These are phyloP conservation scores for Pelargonium nanum DNA, from an alignment of 345 rosid species.

Conservation along the genomic window DNA sequence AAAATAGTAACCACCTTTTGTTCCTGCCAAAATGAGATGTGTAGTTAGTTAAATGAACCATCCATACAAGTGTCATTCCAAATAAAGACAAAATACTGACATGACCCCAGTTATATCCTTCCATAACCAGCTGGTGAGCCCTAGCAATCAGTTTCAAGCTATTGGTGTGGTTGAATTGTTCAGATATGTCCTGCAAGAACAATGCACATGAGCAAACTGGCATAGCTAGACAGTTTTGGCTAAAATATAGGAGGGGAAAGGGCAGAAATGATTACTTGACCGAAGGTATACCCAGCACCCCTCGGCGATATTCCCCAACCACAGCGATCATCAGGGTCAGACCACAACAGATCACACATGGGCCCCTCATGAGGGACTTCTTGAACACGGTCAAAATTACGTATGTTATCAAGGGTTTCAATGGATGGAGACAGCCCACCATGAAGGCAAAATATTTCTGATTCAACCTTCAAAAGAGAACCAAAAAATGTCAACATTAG, in stretches of 20 bases:
- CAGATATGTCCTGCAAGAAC: slow-evolving; percentile 75
- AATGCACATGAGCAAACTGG: slow-evolving; percentile 1
- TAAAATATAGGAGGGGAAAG: no score
- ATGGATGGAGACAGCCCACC: slow-evolving; percentile 92
- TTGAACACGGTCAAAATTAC: slow-evolving; percentile 87
- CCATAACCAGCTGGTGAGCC: slow-evolving; percentile 96
- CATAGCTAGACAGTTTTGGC: background rate
- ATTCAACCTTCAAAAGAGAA: slow-evolving; percentile 61
- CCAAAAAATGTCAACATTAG: background rate
- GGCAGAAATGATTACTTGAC: slow-evolving; percentile 48
- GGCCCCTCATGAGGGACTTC: slow-evolving; percentile 99
- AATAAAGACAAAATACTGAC: slow-evolving; percentile 29
- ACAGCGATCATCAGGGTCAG: slow-evolving; percentile 93
- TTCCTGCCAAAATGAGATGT: slow-evolving; percentile 38
- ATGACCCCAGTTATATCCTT: slow-evolving; percentile 97
- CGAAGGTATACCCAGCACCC: slow-evolving; percentile 95
- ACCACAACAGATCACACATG: slow-evolving; percentile 98
- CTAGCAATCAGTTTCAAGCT: slow-evolving; percentile 83
- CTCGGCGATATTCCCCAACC: slow-evolving; percentile 98
- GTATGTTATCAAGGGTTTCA: slow-evolving; percentile 82
- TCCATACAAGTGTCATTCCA: slow-evolving; percentile 1
- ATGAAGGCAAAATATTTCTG: slow-evolving; percentile 85
- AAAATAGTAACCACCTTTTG: slow-evolving; percentile 95
- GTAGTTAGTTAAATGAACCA: slow-evolving; percentile 6
- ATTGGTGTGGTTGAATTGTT: slow-evolving; percentile 88